phyloP scores from a whole-genome alignment of 352 stramenopile genomes.

The Globisporangium canariense region DNA sequence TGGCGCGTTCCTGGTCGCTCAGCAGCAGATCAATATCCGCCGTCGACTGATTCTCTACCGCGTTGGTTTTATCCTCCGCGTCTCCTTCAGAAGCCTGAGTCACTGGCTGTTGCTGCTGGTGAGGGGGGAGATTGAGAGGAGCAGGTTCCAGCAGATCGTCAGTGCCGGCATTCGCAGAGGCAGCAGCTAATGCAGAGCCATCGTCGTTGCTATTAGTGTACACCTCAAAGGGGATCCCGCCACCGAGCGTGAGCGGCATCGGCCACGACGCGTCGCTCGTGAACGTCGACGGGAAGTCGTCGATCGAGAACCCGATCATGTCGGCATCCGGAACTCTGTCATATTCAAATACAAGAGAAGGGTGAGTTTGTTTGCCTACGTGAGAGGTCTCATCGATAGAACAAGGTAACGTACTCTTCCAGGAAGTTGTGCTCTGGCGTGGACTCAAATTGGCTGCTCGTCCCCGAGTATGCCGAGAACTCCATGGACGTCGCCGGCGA shows the following conservation, averaged over 20 bases:
- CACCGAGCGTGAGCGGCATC: slow-evolving; percentile 20
- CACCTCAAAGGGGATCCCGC: slow-evolving; percentile 20
- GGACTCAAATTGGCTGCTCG: slow-evolving; percentile 28
- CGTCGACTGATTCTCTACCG: slow-evolving; percentile 1
- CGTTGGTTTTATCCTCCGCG: slow-evolving; percentile 6
- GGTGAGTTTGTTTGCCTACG: not conserved
- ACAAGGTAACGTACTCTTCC: slow-evolving; percentile 40
- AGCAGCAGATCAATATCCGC: slow-evolving; percentile 52
- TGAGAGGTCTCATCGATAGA: no score
- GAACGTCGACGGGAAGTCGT: slow-evolving; percentile 56
- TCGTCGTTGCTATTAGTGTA: slow-evolving; percentile 11
- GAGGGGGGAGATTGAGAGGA: not conserved
- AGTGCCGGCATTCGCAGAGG: not conserved
- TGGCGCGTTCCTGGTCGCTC: slow-evolving; percentile 60
- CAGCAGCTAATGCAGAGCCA: not conserved
- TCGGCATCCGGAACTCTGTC: slow-evolving; percentile 41
- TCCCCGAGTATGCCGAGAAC: slow-evolving; percentile 22
- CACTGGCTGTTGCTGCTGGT: not conserved
- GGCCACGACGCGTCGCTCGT: slow-evolving; percentile 40
- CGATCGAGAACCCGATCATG: slow-evolving; percentile 67
- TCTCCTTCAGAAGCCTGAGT: not conserved
- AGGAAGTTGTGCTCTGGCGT: slow-evolving; percentile 41
- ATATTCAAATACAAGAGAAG: not conserved
- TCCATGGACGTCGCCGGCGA: slow-evolving; percentile 41
- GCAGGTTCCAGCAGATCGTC: not conserved